phyloP scores from a whole-genome alignment of 805 yeast genomes.

The Starmerella sirachaensis region DNA sequence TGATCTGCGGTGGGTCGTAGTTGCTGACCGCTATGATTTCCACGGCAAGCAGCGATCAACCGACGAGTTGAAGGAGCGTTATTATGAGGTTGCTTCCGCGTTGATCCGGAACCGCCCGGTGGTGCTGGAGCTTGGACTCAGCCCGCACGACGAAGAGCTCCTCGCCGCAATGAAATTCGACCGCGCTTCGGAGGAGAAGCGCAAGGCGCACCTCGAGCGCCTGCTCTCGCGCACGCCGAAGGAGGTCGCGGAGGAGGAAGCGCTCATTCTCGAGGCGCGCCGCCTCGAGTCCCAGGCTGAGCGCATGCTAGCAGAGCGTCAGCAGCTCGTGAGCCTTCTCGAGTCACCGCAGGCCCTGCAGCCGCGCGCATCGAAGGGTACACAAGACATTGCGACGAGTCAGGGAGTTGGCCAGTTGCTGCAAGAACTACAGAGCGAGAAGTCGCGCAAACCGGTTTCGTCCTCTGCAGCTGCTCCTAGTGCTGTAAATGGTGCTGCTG shows the following conservation, averaged over 20 bases:
- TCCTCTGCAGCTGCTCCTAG: constrained; percentile 24
- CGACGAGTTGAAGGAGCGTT: constrained; percentile 76
- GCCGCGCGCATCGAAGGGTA: constrained; percentile 1
- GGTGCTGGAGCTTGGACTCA: constrained; percentile 30
- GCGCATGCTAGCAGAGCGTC: constrained; percentile 3
- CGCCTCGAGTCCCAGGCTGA: constrained; percentile 53
- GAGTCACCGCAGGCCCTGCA: constrained; percentile 50
- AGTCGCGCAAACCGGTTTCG: constrained; percentile 35
- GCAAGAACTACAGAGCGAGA: constrained; percentile 62
- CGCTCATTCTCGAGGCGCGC: constrained; percentile 81
- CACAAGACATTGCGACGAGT: constrained; percentile 37
- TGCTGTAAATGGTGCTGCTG: constrained; percentile 7
- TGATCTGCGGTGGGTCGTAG: constrained; percentile 61
- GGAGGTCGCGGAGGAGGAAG: constrained; percentile 96
- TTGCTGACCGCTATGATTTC: constrained; percentile 43
- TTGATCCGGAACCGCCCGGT: constrained; percentile 31
- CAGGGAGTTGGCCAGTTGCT: constrained; percentile 84
- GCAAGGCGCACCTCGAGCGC: constrained; percentile 70
- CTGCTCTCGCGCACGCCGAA: constrained; percentile 80
- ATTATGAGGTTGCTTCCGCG: constrained; percentile 54
- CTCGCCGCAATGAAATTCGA: constrained; percentile 58
- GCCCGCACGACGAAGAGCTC: constrained; percentile 39
- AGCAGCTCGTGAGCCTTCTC: constrained; percentile 1
- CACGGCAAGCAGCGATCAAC: constrained; percentile 33
- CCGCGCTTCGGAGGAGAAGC: constrained; percentile 56